These are phyloP conservation scores for Oxytropis ochrocephala DNA, from an alignment of 306 rosid genomes.

Conservation along the genomic window DNA sequence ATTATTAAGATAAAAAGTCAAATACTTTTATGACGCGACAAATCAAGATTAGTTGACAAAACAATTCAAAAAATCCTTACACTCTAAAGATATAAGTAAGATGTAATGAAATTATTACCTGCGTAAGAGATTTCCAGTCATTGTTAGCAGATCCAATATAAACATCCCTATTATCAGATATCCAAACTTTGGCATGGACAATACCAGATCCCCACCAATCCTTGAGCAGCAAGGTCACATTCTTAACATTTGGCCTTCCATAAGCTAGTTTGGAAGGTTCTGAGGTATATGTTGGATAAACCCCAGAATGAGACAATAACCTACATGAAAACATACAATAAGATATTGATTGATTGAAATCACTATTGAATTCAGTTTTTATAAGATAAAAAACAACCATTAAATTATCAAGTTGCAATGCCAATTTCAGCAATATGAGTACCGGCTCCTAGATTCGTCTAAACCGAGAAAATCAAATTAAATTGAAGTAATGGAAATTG, in stretches of 20 bases:
- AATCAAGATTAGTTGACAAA: too few species aligned
- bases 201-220: slow-evolving; percentile 94
- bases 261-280: slow-evolving; percentile 79
- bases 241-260: slow-evolving; percentile 83
- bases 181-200: slow-evolving; percentile 95
- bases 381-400: too few species aligned
- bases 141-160: slow-evolving; percentile 94
- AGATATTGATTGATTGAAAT: neutral
- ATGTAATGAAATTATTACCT: slow-evolving; percentile 33
- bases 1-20: too few species aligned
- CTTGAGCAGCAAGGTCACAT: slow-evolving; percentile 52
- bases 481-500: neutral
- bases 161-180: slow-evolving; percentile 60
- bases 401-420: too few species aligned
- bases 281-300: slow-evolving; percentile 54
- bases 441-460: too few species aligned
- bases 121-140: slow-evolving; percentile 97
- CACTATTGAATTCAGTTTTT: neutral
- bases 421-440: too few species aligned
- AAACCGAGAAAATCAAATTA: neutral
- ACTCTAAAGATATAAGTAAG: neutral
- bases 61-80: too few species aligned
- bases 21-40: too few species aligned
- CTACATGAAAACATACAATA: slow-evolving; percentile 24
- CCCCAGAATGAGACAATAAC: slow-evolving; percentile 87